These are phyloP conservation scores for Citrus reticulata DNA, from an alignment of 345 rosid genomes.

Conservation along the genomic window DNA sequence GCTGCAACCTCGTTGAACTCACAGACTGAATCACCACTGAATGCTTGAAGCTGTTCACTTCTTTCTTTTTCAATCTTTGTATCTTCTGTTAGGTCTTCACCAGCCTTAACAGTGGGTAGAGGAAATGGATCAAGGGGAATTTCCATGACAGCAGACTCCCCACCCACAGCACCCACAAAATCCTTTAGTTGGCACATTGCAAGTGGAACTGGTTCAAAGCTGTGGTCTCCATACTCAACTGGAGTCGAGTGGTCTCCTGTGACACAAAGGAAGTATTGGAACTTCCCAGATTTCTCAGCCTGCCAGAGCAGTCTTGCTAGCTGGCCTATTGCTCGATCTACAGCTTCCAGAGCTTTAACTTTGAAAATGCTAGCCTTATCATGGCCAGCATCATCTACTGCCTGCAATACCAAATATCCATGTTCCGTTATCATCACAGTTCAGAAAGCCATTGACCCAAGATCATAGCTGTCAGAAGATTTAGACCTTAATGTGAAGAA, in stretches of 20 bases:
- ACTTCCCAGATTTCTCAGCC: constrained; percentile 56
- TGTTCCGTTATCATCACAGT: not conserved
- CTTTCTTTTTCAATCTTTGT: constrained; percentile 6
- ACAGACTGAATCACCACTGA: constrained; percentile 70
- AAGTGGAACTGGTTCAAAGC: constrained; percentile 92
- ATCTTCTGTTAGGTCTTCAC: constrained; percentile 36
- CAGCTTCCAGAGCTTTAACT: constrained; percentile 79
- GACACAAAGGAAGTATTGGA: constrained; percentile 66
- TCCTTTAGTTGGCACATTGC: constrained; percentile 68
- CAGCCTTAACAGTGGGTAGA: constrained; percentile 56
- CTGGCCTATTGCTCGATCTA: constrained; percentile 75
- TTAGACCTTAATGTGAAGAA: constrained; percentile 88
- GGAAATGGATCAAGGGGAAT: constrained; percentile 79
- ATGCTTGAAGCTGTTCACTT: constrained; percentile 25
- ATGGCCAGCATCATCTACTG: constrained; percentile 97
- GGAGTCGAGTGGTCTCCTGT: constrained; percentile 98
- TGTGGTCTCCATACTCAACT: constrained; percentile 95
- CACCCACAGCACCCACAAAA: constrained; percentile 68
- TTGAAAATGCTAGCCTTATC: constrained; percentile 87
- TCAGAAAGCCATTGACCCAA: not conserved
- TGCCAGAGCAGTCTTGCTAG: constrained; percentile 85
- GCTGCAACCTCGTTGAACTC: constrained; percentile 77
- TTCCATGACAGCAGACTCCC: constrained; percentile 49
- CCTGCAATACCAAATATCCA: constrained; percentile 41
- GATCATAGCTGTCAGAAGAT: too few relatives aligned